Conservation (phyloP, 768 basidiomycete species). For the Amanita brunnescens region DNA sequence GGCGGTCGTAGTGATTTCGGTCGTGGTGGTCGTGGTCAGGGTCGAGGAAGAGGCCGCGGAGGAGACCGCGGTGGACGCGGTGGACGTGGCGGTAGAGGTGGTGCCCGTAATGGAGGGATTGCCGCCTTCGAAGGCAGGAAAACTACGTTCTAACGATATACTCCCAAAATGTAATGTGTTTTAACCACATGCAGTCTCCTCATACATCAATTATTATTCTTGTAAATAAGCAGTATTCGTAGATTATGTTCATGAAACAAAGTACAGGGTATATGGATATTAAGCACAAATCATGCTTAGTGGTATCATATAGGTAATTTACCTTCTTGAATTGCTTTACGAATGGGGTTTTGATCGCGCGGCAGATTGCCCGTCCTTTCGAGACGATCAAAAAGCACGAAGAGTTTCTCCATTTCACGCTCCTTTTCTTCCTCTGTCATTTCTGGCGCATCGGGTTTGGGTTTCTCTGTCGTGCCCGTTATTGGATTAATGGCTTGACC, state of each 20-base stretch:
- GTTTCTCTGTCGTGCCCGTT: slow-evolving; percentile 60
- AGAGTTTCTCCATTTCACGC: slow-evolving; percentile 83
- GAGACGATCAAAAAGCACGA: slow-evolving; percentile 85
- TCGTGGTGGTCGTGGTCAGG: slow-evolving; percentile 39
- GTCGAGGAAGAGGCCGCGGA: slow-evolving; percentile 30
- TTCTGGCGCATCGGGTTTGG: slow-evolving; percentile 29
- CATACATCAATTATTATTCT: slow-evolving; percentile 1
- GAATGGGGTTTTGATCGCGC: slow-evolving; percentile 59
- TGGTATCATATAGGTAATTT: slow-evolving; percentile 10
- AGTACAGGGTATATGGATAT: neutral
- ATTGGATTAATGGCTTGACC: slow-evolving; percentile 67
- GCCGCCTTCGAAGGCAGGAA: slow-evolving; percentile 59
- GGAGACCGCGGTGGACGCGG: slow-evolving; percentile 36
- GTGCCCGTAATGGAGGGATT: slow-evolving; percentile 56
- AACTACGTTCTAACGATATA: slow-evolving; percentile 39
- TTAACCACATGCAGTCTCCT: too few relatives aligned
- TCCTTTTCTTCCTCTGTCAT: slow-evolving; percentile 98
- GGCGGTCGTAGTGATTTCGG: slow-evolving; percentile 35
- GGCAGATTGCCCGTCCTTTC: slow-evolving; percentile 67
- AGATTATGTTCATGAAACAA: neutral
- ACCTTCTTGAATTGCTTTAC: slow-evolving; percentile 51
- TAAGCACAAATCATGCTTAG: neutral
- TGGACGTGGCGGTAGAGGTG: slow-evolving; percentile 37
- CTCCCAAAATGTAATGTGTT: neutral
- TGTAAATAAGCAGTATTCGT: neutral